Evolutionary conservation across 2,329 filamentous ascomycete species (phyloP).

Genomic region (Verticillium longisporum): DNA sequence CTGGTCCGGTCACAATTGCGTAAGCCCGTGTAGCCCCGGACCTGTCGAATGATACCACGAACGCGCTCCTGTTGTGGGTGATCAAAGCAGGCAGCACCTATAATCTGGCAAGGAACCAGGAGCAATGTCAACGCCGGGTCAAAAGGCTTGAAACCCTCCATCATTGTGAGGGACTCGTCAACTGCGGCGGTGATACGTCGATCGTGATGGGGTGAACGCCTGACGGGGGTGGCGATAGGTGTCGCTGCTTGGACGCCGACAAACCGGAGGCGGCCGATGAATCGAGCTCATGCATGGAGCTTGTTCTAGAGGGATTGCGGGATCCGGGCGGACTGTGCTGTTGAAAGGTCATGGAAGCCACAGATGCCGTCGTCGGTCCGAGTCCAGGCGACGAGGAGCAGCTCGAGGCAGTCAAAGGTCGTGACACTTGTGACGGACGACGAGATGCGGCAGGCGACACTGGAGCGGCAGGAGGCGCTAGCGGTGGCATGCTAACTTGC

Average conservation of each 20-base stretch:
- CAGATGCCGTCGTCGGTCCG: slow-evolving; percentile 9
- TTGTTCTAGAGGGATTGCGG: slow-evolving; percentile 28
- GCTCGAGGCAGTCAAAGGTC: slow-evolving; percentile 17
- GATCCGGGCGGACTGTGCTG: slow-evolving; percentile 22
- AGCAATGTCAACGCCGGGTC: slow-evolving; percentile 55
- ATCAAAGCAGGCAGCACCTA: slow-evolving; percentile 54
- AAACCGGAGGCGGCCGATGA: neutral
- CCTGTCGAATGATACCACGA: slow-evolving; percentile 38
- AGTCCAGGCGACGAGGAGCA: slow-evolving; percentile 26
- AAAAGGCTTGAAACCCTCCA: slow-evolving; percentile 48
- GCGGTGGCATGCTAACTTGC: neutral
- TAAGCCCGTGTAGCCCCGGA: slow-evolving; percentile 53
- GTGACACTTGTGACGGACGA: slow-evolving; percentile 11
- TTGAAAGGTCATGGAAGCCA: slow-evolving; percentile 14
- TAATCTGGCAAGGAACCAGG: slow-evolving; percentile 52
- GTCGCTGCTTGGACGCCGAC: slow-evolving; percentile 4
- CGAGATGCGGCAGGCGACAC: slow-evolving; percentile 7
- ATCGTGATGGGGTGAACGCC: slow-evolving; percentile 42
- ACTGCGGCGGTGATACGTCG: slow-evolving; percentile 46
- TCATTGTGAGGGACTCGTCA: slow-evolving; percentile 46
- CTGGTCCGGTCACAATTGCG: slow-evolving; percentile 48
- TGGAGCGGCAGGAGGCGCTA: slow-evolving; percentile 11
- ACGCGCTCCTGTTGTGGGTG: slow-evolving; percentile 45
- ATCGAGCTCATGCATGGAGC: slow-evolving; percentile 28
- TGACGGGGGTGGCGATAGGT: slow-evolving; percentile 39